Evolutionary conservation across 2,329 filamentous ascomycete genomes (phyloP), one percentile per base, ranked within the genome.

Genomic region (Neocatenulostroma microsporum): DNA sequence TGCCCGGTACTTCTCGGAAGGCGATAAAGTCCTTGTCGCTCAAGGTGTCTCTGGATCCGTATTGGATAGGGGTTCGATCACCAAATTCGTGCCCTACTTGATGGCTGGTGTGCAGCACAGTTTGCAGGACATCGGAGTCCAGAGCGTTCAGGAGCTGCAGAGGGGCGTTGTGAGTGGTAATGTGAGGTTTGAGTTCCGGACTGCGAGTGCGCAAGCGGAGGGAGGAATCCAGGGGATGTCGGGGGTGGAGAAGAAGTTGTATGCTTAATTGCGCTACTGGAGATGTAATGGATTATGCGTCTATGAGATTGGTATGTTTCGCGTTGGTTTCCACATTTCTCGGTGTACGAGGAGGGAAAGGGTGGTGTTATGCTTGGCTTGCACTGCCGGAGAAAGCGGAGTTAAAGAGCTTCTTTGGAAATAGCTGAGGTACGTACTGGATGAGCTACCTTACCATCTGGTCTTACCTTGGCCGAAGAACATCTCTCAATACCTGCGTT

Each of bases 171-270:
- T 70, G 49, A 72, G 77, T 21, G 86, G 88, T 43, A 76, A 69
- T 33, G 80, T 95, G 37, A 79, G 91, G 56, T 98, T 98, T 61
- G 91, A 98, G 73, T 74, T 96, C 57, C 76, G 91, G 54, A 96
- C 87, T 44, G 83, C 87, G 42, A 94, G 87, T 64, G 91, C 91
- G 34, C 87, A 94, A 75, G 75, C 93, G 41, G 91, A 98, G 73
- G 91, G 91, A 48, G 91, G 89, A 60, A 88, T 98, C 44, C 93
- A 96, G 69, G 78, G 78, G 41, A 87, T 98, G 74, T 87, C 96
- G 72, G 89, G 85, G 62, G 96, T 94, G 62, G 91, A 96, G 74
- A 98, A 98, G 83, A 98, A 96, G 77, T 82, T 98, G 51, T 98
- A 94, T 29, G 23, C 34, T 12, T 36, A 29, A 18, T 26, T 25